Evolutionary conservation across 1,284 basidiomycete genomes (phyloP), one percentile per base, ranked within the genome.

Genomic region (Rhodotorula sp.): DNA sequence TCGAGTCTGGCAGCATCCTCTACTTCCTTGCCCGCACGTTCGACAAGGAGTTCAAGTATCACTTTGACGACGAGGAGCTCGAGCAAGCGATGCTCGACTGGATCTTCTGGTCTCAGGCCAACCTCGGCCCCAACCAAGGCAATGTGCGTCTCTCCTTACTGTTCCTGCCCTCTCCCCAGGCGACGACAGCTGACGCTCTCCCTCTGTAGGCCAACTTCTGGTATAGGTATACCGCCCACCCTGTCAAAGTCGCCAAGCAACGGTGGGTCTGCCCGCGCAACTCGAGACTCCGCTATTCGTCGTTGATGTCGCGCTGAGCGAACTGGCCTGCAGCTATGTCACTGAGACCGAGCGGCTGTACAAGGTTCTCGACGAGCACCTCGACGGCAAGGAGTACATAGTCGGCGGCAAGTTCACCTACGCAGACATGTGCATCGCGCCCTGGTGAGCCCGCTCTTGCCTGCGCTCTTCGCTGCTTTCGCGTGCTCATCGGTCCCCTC

Each of bases 371-470:
- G 67, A 77, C 16, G 42, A 65, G 7, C 75, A 75, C 55, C 65
- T 77, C 49, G 42, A 23, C 13, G 61, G 42, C 21, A 57, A 61
- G 25, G 64, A 67, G 7, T 77, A 23, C 42, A 55, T 77, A 25
- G 74, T 73, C 19, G 75, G 75, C 9, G 65, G 53, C 50, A 74
- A 74, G 53, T 61, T 52, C 42, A 56, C 62, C 3, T 65, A 58
- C 61, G 75, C 75, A 44, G 75, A 77, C 56, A 61, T 77, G 7
- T 66, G 62, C 52, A 61, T 65, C 4, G 54, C 64, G 50, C 71
- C 73, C 1, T 74, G 73, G 71, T 69, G 4, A 21, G 54, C 44
- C 9, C 25, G 16, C 41, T 25, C 50, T n/a, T 41, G 4, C 3
- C 1, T 64, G 52, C 4, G 4, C 52, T 21, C 41, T 12, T 7